Evolutionary conservation across 495 filamentous ascomycete genomes (phyloP), one percentile per base, ranked within the genome.

Genomic region (Aspergillus homomorphus): DNA sequence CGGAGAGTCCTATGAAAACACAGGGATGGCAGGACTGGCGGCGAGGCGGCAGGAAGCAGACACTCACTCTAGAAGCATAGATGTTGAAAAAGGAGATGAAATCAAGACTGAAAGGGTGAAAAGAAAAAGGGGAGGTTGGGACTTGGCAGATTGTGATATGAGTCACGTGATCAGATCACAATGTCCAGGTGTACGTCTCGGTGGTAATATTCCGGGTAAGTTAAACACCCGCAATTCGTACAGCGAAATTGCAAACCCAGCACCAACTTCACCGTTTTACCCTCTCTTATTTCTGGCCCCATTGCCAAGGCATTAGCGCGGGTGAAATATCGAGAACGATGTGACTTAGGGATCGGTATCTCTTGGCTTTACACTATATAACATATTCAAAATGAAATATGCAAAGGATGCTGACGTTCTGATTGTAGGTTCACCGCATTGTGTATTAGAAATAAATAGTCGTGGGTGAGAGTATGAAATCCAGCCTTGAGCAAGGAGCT

Each of bases 1-100:
- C 48, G 41, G 59, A 61, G 44, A 55, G 51, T 60, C 51, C 51
- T 60, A 60, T 60, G 51, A 54, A 24, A 28, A 60, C 51, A 60
- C 51, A 60, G 51, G 53, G 57, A 61, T 57, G 48, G 53, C 48
- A 57, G 53, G 53, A 42, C 46, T 49, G 48, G 59, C 42, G 53
- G 45, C 51, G 38, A 58, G 48, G 49, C 28, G 18, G 48, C 48
- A 58, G 21, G 45, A 41, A 58, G 48, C 48, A 58, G 43, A 44
- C 51, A 45, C 48, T 53, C 52, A n/a, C 56, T 52, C 52, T 53
- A 58, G 41, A 28, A 28, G 26, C 9, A 28, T 28, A 28, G 26
- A 28, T 28, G 9, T 28, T 28, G 9, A 28, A 28, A 28, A 28
- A 28, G n/a, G 9, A 28, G 9, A 28, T 28, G 9, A 28, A 9